Evolutionary conservation across 352 stramenopile species (phyloP).

Genomic region (Pythium oligandrum): DNA sequence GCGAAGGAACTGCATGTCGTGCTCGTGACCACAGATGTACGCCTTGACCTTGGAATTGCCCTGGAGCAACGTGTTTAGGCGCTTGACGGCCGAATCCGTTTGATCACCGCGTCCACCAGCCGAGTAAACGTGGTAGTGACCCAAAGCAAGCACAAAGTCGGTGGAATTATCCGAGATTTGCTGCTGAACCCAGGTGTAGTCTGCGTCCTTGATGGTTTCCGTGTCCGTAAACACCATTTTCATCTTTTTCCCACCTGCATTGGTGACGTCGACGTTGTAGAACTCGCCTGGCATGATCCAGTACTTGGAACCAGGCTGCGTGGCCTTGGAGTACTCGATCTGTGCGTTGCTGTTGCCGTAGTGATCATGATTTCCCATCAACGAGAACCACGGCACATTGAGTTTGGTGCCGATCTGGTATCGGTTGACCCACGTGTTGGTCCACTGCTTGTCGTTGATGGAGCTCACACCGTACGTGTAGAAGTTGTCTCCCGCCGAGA

Average conservation of each 20-base stretch:
- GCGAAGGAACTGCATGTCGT: slow-evolving; percentile 23
- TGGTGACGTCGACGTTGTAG: slow-evolving; percentile 17
- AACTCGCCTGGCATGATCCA: slow-evolving; percentile 23
- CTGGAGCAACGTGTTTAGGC: slow-evolving; percentile 14
- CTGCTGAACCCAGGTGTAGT: slow-evolving; percentile 17
- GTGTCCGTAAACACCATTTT: slow-evolving; percentile 20
- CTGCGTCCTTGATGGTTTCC: slow-evolving; percentile 18
- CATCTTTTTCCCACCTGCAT: slow-evolving; percentile 17
- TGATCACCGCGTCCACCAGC: slow-evolving; percentile 14
- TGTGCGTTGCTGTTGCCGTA: slow-evolving; percentile 19
- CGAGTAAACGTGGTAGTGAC: slow-evolving; percentile 24
- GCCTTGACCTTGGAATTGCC: slow-evolving; percentile 18
- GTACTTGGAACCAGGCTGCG: slow-evolving; percentile 18
- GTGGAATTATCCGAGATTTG: slow-evolving; percentile 9
- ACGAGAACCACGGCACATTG: slow-evolving; percentile 20
- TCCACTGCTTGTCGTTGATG: slow-evolving; percentile 17
- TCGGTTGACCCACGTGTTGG: slow-evolving; percentile 17
- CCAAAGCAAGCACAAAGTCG: slow-evolving; percentile 16
- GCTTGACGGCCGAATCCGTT: slow-evolving; percentile 6
- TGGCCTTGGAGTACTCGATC: slow-evolving; percentile 21
- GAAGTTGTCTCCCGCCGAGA: slow-evolving; percentile 23
- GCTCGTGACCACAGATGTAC: slow-evolving; percentile 24
- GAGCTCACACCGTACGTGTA: slow-evolving; percentile 17
- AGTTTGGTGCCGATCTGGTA: slow-evolving; percentile 16
- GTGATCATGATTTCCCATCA: slow-evolving; percentile 26